Evolutionary conservation across 768 basidiomycete genomes (phyloP), one percentile per base, ranked within the genome.

Genomic region (Suillus americanus): DNA sequence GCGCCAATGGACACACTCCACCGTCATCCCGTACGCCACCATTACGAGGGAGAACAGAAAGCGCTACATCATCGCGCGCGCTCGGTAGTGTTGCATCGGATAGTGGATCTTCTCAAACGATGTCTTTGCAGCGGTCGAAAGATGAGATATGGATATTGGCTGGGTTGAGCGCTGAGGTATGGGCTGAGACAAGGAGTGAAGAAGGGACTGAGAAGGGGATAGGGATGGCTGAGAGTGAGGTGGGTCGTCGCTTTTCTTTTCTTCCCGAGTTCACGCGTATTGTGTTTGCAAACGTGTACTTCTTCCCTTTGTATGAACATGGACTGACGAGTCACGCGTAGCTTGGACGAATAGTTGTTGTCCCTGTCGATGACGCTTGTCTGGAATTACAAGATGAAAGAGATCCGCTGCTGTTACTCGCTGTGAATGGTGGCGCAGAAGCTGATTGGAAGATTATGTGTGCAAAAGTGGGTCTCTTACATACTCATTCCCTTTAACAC

Each of bases 151-250:
- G 89, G 61, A 84, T 92, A 50, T 78, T 89, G 33, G 89, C 88
- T 9, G 91, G 91, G 18, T 76, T 94, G 37, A 85, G 86, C 48
- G 85, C 86, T 12, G 91, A 92, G 73, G 81, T 91, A 40, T 94
- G 92, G 91, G 86, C 86, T 60, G 91, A 93, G 75, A 90, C 87
- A 33, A 82, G 80, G 65, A 86, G 84, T 28, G 81, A 87, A 12
- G 64, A 75, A 37, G 48, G 40, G 53, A 60, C 33, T 23, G 50
- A 28, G 23, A 45, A 35, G 10, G 67, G 50, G 5, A 70, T 71
- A 23, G 90, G 89, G 20, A 89, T 89, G 86, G 88, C 87, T 3
- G 91, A 93, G 65, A 88, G 88, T 73, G 91, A 93, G 84, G 91
- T 91, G 68, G 69, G 80, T 74, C 9, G 10, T 25, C 54, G 10